These are phyloP conservation scores for Carallia brachiata DNA, from an alignment of 345 rosid species.

Conservation along the genomic window DNA sequence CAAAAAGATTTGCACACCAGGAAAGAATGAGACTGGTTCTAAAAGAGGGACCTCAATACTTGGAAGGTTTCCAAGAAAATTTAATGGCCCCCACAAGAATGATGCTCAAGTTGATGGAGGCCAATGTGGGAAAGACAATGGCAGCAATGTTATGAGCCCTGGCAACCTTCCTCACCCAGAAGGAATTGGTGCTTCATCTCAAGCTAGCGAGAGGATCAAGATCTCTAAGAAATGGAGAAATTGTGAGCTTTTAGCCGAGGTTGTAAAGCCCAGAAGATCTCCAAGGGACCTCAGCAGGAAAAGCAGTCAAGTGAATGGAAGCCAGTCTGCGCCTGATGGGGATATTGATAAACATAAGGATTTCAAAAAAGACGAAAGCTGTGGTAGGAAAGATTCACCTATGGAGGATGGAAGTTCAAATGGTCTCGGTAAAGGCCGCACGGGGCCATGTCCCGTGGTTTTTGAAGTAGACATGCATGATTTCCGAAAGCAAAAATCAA, in stretches of 20 bases:
- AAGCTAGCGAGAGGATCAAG: slow-evolving; percentile 25
- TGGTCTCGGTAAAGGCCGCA: background rate
- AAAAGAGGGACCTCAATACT: slow-evolving; percentile 6
- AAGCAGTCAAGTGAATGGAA: slow-evolving; percentile 14
- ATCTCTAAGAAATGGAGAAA: slow-evolving; percentile 21
- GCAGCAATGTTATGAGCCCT: slow-evolving; percentile 1
- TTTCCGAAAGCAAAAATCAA: slow-evolving; percentile 41
- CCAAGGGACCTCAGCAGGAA: slow-evolving; percentile 34
- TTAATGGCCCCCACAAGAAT: slow-evolving; percentile 1
- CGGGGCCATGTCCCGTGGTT: slow-evolving; percentile 11
- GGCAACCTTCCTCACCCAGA: slow-evolving; percentile 8
- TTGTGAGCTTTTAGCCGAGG: slow-evolving; percentile 17
- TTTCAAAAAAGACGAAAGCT: slow-evolving; percentile 25
- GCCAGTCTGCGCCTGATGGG: slow-evolving; percentile 2
- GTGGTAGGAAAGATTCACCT: slow-evolving; percentile 17
- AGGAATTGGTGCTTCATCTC: slow-evolving; percentile 18
- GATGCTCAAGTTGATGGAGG: slow-evolving; percentile 16
- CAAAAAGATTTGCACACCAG: slow-evolving; percentile 22
- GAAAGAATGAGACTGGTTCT: slow-evolving; percentile 25
- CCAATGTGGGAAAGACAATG: slow-evolving; percentile 3
- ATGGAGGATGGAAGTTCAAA: slow-evolving; percentile 1
- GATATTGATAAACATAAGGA: slow-evolving; percentile 18
- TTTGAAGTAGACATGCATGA: slow-evolving; percentile 16
- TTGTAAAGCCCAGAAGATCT: slow-evolving; percentile 39
- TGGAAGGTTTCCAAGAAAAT: slow-evolving; percentile 29